Evolutionary conservation across 2,329 filamentous ascomycete species (phyloP), one percentile per base, ranked within the genome.

Genomic region (Microcera coccophila): DNA sequence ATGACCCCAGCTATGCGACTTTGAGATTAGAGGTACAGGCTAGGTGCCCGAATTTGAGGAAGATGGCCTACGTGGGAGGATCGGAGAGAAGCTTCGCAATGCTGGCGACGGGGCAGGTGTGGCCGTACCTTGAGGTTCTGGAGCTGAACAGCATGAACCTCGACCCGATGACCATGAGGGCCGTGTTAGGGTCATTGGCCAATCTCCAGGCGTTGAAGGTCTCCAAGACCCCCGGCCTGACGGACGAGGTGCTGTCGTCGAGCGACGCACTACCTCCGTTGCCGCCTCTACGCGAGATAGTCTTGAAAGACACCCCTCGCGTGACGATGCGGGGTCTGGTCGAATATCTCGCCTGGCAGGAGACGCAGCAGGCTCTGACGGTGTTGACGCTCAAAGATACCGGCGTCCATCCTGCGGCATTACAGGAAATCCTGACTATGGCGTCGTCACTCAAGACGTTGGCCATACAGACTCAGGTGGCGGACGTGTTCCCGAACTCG

Each of bases 11-110:
- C 21, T 94, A 85, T 57, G 70, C 84, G 41, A 82, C 86, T 1
- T 71, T 97, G 52, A 83, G 88, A 48, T 80, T 93, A 54, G 90
- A 95, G 65, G 73, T 96, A 18, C 86, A 95, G 68, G 84, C 82
- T 17, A 77, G 87, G 38, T 96, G 91, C 62, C 81, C 85, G 10
- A 82, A 91, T 60, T 74, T 97, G 42, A 80, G 89, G 52, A 93
- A 93, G 68, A 96, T 95, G 88, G 84, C 80, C 41, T 97, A 94
- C 67, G 76, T 80, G 41, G 72, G 74, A 36, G 91, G 91, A 11
- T 78, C 87, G 1, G 91, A 96, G 69, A 78, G 78, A 43, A 86
- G 84, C 58, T 76, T 97, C 42, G 80, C 88, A 55, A 72, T 78
- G 41, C 71, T 96, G 31, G 76, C 81, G 7, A 74, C 76, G 45